Evolutionary conservation across 1,139 yeast species (phyloP).

Genomic region (Suhomyces guaymorum): DNA sequence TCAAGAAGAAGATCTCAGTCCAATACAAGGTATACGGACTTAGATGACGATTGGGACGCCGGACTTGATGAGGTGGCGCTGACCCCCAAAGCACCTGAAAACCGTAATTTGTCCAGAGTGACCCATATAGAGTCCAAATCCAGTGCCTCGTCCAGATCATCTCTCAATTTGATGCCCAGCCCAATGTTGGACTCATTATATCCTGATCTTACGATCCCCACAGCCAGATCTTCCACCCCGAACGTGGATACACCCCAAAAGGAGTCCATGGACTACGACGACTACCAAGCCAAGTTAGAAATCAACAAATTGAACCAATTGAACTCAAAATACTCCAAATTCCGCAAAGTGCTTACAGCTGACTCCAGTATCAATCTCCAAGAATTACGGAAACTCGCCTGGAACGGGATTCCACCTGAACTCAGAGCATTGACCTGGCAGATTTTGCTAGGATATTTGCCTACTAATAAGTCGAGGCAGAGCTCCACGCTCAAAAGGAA

Average conservation of each 20-base stretch:
- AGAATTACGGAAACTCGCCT: slow-evolving; percentile 74
- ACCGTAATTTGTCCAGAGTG: slow-evolving; percentile 6
- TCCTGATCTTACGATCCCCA: slow-evolving; percentile 39
- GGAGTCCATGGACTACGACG: slow-evolving; percentile 31
- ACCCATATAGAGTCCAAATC: slow-evolving; percentile 7
- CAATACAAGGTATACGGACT: slow-evolving; percentile 49
- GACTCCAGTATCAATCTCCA: slow-evolving; percentile 52
- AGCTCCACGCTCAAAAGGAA: slow-evolving; percentile 69
- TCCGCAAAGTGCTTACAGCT: slow-evolving; percentile 61
- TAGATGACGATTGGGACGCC: slow-evolving; percentile 94
- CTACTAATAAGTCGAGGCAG: slow-evolving; percentile 80
- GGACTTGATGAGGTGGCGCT: slow-evolving; percentile 55
- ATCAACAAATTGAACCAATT: slow-evolving; percentile 59
- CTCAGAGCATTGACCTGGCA: slow-evolving; percentile 90
- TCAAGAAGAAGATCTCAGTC: slow-evolving; percentile 15
- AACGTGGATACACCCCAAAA: slow-evolving; percentile 13
- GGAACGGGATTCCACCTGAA: slow-evolving; percentile 92
- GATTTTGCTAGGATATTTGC: slow-evolving; percentile 81
- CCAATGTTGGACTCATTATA: slow-evolving; percentile 40
- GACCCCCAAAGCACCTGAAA: slow-evolving; percentile 4
- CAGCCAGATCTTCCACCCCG: slow-evolving; percentile 3
- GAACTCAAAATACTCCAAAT: slow-evolving; percentile 63
- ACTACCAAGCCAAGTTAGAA: slow-evolving; percentile 41
- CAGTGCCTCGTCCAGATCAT: slow-evolving; percentile 3
- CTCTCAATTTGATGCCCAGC: slow-evolving; percentile 24